phyloP scores from a whole-genome alignment of 345 rosid genomes.

The Syzygium grande region DNA sequence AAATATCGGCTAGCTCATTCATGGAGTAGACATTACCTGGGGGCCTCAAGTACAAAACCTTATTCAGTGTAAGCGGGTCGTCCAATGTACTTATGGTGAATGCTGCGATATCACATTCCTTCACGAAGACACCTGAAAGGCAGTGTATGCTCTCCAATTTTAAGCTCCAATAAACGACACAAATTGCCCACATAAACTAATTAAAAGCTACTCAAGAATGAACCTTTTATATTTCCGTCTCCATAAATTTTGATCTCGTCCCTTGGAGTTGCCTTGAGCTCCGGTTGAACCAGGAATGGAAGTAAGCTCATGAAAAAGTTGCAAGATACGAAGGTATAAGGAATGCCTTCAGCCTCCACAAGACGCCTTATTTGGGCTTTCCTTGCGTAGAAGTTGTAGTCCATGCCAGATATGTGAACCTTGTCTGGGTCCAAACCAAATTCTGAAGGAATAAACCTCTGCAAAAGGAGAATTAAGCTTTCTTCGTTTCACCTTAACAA shows the following conservation, averaged over 20 bases:
- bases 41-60: conserved; percentile 58
- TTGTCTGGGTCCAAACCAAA: conserved; percentile 74
- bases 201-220: not conserved
- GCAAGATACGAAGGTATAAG: conserved; percentile 60
- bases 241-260: conserved; percentile 61
- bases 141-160: not conserved
- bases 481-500: not conserved
- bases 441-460: conserved; percentile 82
- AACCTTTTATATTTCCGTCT: conserved; percentile 66
- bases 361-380: conserved; percentile 62
- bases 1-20: conserved; percentile 52
- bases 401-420: conserved; percentile 50
- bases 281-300: conserved; percentile 71
- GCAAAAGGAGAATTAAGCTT: conserved; percentile 5
- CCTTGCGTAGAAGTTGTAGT: conserved; percentile 42
- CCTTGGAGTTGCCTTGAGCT: conserved; percentile 48
- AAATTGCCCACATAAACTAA: not conserved
- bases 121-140: conserved; percentile 50
- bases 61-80: conserved; percentile 57
- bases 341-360: conserved; percentile 57
- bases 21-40: conserved; percentile 55
- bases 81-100: conserved; percentile 53
- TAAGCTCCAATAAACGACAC: not conserved
- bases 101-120: conserved; percentile 58
- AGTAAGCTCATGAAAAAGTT: conserved; percentile 64